Percentiles rank a stretch among this genome's conserved stretches.
These are phyloP conservation scores for Saccharomycopsis sp. DNA, from an alignment of 805 yeast species.

Conservation along the genomic window DNA sequence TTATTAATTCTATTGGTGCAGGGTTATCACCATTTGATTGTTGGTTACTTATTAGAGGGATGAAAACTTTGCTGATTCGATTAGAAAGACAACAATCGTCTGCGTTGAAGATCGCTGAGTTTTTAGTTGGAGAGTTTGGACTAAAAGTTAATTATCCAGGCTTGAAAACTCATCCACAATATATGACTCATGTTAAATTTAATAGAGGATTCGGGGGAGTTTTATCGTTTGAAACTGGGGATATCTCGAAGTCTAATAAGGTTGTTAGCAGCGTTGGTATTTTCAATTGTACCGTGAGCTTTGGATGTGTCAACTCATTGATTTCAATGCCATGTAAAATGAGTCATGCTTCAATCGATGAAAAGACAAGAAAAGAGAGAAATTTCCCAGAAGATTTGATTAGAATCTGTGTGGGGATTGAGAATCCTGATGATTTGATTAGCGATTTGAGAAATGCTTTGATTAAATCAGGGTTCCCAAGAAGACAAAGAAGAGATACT, in stretches of 20 bases:
- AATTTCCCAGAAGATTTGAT: slow-evolving; percentile 89
- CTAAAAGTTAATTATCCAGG: slow-evolving; percentile 81
- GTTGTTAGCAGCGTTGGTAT: slow-evolving; percentile 71
- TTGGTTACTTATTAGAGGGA: slow-evolving; percentile 83
- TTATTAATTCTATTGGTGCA: slow-evolving; percentile 84
- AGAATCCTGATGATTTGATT: slow-evolving; percentile 70
- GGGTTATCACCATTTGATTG: slow-evolving; percentile 91
- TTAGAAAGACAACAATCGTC: slow-evolving; percentile 83
- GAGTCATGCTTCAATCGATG: slow-evolving; percentile 97
- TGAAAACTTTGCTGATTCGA: slow-evolving; percentile 81
- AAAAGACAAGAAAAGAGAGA: slow-evolving; percentile 78
- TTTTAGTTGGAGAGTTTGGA: slow-evolving; percentile 54
- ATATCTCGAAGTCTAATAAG: slow-evolving; percentile 53
- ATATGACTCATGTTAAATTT: slow-evolving; percentile 68
- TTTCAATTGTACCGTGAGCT: slow-evolving; percentile 85
- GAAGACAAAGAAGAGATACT: neutral
- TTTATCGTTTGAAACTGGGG: slow-evolving; percentile 81
- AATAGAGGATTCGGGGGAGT: slow-evolving; percentile 88
- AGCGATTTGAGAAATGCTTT: slow-evolving; percentile 67
- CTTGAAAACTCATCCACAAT: slow-evolving; percentile 70
- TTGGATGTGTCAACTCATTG: slow-evolving; percentile 89
- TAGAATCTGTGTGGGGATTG: slow-evolving; percentile 88
- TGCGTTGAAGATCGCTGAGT: slow-evolving; percentile 68
- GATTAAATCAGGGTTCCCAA: slow-evolving; percentile 8
- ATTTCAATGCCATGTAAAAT: slow-evolving; percentile 91